phyloP scores from a whole-genome alignment of 2,329 filamentous ascomycete species.

The Calonectria multiphialidica region DNA sequence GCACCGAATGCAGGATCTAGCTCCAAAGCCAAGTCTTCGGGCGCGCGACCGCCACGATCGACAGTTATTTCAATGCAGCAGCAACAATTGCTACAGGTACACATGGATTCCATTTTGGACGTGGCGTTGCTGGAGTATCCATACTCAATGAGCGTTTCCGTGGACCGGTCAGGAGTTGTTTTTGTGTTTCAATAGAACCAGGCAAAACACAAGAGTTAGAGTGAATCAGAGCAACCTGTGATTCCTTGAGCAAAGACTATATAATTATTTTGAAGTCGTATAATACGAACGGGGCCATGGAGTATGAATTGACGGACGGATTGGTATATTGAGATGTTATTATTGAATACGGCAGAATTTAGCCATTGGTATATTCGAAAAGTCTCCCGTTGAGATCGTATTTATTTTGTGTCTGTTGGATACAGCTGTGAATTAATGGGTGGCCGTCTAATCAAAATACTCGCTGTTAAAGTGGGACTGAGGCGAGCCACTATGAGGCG shows the following conservation, averaged over 20 bases:
- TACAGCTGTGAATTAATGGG: too few relatives aligned
- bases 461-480: not conserved
- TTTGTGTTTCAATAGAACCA: conserved; percentile 77
- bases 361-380: too few relatives aligned
- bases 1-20: conserved; percentile 46
- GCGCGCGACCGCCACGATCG: conserved; percentile 71
- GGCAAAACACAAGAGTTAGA: conserved; percentile 2
- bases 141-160: conserved; percentile 93
- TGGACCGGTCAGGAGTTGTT: conserved; percentile 88
- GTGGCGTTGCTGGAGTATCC: conserved; percentile 89
- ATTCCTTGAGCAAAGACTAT: conserved; percentile 24
- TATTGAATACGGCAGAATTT: not conserved
- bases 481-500: conserved; percentile 22
- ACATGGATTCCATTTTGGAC: conserved; percentile 90
- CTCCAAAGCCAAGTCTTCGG: conserved; percentile 46
- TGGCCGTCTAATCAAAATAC: too few relatives aligned
- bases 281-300: conserved; percentile 5
- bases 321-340: not conserved
- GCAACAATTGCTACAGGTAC: conserved; percentile 85
- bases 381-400: too few relatives aligned
- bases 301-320: conserved; percentile 14
- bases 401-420: too few relatives aligned
- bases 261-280: conserved; percentile 19
- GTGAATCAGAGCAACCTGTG: conserved; percentile 18
- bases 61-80: conserved; percentile 91